Conservation (phyloP, 2,329 filamentous ascomycete species). For the Penicillium crustosum region DNA sequence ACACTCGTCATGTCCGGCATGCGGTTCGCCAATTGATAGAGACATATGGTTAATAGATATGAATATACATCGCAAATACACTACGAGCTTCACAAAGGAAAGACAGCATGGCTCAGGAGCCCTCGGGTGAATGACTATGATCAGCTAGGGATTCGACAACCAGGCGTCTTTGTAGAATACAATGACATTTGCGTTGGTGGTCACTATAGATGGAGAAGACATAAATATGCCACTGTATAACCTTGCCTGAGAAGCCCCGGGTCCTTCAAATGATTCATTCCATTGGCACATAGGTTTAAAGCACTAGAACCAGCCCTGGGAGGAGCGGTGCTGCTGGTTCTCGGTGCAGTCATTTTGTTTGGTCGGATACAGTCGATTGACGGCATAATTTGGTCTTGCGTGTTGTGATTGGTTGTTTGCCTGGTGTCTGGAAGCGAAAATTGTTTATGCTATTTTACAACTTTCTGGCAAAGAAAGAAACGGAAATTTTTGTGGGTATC, state of each 20-base stretch:
- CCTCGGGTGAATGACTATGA: neutral
- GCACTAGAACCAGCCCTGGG: neutral
- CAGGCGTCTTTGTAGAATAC: neutral
- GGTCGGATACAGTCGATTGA: neutral
- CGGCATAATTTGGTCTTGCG: neutral
- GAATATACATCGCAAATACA: neutral
- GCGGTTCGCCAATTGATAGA: slow-evolving; percentile 14
- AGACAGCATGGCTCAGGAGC: neutral
- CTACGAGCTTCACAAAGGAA: neutral
- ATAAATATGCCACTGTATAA: neutral
- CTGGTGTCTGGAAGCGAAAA: neutral
- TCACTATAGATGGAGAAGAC: neutral
- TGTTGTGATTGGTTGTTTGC: neutral
- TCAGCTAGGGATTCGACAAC: neutral
- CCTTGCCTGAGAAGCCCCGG: neutral
- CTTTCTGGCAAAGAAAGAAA: slow-evolving; percentile 2
- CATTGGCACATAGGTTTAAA: neutral
- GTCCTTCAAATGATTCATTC: neutral
- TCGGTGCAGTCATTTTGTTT: neutral
- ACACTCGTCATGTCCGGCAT: slow-evolving; percentile 9
- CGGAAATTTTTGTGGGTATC: slow-evolving; percentile 5
- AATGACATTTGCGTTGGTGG: neutral
- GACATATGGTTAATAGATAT: slow-evolving; percentile 15
- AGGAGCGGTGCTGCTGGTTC: neutral
- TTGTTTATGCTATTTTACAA: neutral